Conservation (phyloP, 2,329 filamentous ascomycete species). For the Akanthomyces lecanii region DNA sequence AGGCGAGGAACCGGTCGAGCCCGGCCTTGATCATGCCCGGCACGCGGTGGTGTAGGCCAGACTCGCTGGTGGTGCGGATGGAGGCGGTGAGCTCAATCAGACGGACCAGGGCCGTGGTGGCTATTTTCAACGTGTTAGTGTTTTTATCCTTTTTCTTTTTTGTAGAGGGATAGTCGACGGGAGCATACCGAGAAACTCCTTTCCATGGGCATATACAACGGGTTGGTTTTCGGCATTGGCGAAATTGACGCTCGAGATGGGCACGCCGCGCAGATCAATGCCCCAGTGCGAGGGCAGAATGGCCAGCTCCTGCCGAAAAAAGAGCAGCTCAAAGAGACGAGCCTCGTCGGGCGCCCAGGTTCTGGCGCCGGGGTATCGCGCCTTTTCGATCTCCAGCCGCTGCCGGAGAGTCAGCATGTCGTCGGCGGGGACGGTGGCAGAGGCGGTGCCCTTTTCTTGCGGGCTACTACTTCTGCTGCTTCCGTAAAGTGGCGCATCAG, state of each 20-base stretch:
- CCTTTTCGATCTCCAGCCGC: constrained; percentile 43
- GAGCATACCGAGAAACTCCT: constrained; percentile 34
- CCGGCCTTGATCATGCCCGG: constrained; percentile 31
- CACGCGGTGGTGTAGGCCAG: constrained; percentile 30
- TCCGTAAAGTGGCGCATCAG: background rate
- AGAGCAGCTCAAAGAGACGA: constrained; percentile 39
- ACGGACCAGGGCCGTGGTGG: constrained; percentile 35
- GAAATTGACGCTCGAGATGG: constrained; percentile 36
- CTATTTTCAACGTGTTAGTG: constrained; percentile 19
- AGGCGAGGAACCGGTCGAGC: constrained; percentile 34
- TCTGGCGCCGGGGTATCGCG: constrained; percentile 38
- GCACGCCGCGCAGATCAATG: constrained; percentile 38
- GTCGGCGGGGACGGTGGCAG: constrained; percentile 24
- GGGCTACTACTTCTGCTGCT: background rate
- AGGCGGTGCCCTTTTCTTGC: background rate
- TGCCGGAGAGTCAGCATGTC: constrained; percentile 26
- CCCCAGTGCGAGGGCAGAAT: constrained; percentile 39
- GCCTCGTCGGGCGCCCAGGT: constrained; percentile 51
- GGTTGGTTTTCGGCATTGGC: constrained; percentile 29
- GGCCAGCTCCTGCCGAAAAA: constrained; percentile 37
- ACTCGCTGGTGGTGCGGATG: constrained; percentile 33
- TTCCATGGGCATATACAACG: constrained; percentile 35
- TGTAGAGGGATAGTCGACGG: too few species aligned
- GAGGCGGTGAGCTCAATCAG: constrained; percentile 38
- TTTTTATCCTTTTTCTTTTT: too few species aligned